These are phyloP conservation scores for Lipomyces sp. DNA, from an alignment of 805 yeast species.

Conservation along the genomic window DNA sequence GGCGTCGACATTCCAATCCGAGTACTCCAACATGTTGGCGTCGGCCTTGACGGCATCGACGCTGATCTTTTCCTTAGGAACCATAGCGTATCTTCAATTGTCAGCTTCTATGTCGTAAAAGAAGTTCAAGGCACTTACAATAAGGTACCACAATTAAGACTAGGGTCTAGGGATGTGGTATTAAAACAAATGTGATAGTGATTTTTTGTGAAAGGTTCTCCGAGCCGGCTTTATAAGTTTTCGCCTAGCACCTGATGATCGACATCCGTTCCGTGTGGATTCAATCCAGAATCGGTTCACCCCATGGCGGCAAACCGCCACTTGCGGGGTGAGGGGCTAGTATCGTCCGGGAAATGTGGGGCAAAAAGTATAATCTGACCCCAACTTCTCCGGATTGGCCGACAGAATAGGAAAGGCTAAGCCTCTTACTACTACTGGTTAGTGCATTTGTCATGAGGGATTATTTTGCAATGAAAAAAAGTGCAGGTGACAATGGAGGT, in stretches of 20 bases:
- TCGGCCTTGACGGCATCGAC: conserved; percentile 9
- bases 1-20: conserved; percentile 12
- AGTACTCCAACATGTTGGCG: conserved; percentile 12
- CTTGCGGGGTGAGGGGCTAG: neutral
- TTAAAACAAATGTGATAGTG: neutral
- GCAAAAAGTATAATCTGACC: neutral
- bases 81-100: neutral
- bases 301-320: neutral
- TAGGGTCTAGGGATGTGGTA: neutral
- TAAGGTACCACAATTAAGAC: neutral
- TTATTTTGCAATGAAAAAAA: neutral
- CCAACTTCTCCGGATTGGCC: neutral
- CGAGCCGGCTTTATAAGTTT: neutral
- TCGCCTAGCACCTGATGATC: neutral
- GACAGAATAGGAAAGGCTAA: neutral
- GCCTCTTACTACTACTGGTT: neutral
- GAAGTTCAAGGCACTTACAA: neutral
- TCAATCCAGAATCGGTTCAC: neutral
- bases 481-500: no score
- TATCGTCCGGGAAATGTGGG: no score
- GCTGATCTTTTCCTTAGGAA: neutral
- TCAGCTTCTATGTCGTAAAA: neutral
- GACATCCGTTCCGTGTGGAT: neutral
- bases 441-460: neutral
- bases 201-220: neutral